phyloP scores from a whole-genome alignment of 495 filamentous ascomycete species.

The Penicillium dipodomyicola region DNA sequence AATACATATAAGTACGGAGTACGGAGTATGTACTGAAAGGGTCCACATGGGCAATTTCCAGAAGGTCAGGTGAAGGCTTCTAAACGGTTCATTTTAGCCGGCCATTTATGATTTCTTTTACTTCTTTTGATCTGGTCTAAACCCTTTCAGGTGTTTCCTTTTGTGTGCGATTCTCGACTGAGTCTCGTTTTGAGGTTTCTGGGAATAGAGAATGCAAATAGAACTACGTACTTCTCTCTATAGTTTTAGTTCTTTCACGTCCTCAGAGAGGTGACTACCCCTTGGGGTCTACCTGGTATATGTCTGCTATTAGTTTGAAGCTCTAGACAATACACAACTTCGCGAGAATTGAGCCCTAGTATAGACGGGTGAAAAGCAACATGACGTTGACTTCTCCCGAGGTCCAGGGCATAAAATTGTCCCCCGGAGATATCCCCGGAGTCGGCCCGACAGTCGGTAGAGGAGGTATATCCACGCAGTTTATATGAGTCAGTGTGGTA shows the following conservation, averaged over 20 bases:
- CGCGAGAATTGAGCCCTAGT: background rate
- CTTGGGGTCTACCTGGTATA: background rate
- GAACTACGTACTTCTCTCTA: background rate
- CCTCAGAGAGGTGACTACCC: background rate
- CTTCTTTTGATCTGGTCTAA: background rate
- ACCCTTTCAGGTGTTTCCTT: background rate
- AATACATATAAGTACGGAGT: background rate
- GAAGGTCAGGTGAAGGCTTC: background rate
- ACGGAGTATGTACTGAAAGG: background rate
- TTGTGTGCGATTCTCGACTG: background rate
- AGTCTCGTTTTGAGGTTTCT: background rate
- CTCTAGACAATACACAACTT: background rate
- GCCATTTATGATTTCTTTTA: background rate
- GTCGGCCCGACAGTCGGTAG: constrained; percentile 4
- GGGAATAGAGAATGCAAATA: background rate
- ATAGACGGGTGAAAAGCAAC: background rate
- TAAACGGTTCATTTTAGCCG: background rate
- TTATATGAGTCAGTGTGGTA: background rate
- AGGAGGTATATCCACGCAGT: background rate
- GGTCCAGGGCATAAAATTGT: too few species aligned
- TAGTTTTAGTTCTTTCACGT: background rate
- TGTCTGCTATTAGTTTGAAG: background rate
- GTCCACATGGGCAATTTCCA: background rate
- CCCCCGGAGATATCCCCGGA: background rate
- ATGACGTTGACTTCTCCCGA: background rate